A percentile compares a stretch with the other conserved stretches of the same genome.
These are phyloP conservation scores for Termitomyces sp. DNA, from an alignment of 768 basidiomycete species.

Conservation along the genomic window DNA sequence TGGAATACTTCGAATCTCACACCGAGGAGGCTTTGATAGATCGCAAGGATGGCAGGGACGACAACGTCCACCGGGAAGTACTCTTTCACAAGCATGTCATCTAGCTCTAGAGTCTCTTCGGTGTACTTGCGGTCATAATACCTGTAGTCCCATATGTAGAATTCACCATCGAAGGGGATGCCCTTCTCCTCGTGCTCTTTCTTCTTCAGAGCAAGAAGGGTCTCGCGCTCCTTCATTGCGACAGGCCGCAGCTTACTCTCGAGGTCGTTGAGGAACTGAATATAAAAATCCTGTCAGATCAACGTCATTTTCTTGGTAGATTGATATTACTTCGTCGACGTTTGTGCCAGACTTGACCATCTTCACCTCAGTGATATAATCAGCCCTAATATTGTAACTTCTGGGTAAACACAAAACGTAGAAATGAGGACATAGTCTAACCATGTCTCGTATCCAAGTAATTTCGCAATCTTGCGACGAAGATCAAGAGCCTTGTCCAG, in stretches of 20 bases:
- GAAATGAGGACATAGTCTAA: slow-evolving; percentile 7
- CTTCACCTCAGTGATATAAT: slow-evolving; percentile 78
- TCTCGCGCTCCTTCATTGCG: slow-evolving; percentile 58
- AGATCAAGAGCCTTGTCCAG: slow-evolving; percentile 63
- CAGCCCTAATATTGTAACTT: slow-evolving; percentile 42
- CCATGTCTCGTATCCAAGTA: slow-evolving; percentile 75
- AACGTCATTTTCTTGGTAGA: background rate
- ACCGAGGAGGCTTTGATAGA: slow-evolving; percentile 79
- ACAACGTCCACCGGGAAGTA: slow-evolving; percentile 86
- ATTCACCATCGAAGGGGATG: slow-evolving; percentile 60
- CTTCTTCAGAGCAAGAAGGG: slow-evolving; percentile 67
- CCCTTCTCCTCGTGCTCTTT: slow-evolving; percentile 60
- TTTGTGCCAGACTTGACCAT: slow-evolving; percentile 73
- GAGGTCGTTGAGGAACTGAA: slow-evolving; percentile 73
- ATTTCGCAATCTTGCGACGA: slow-evolving; percentile 59
- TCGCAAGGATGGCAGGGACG: slow-evolving; percentile 73
- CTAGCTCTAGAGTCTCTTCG: slow-evolving; percentile 62
- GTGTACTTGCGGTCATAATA: slow-evolving; percentile 64
- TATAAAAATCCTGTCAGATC: slow-evolving; percentile 1
- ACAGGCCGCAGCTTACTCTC: slow-evolving; percentile 69
- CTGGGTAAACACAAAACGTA: background rate
- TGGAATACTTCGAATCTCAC: slow-evolving; percentile 66
- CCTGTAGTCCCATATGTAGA: slow-evolving; percentile 85
- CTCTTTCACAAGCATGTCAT: slow-evolving; percentile 78
- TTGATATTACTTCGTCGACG: slow-evolving; percentile 44